Conservation (phyloP, 352 stramenopile species). For the Pythium chondricola region DNA sequence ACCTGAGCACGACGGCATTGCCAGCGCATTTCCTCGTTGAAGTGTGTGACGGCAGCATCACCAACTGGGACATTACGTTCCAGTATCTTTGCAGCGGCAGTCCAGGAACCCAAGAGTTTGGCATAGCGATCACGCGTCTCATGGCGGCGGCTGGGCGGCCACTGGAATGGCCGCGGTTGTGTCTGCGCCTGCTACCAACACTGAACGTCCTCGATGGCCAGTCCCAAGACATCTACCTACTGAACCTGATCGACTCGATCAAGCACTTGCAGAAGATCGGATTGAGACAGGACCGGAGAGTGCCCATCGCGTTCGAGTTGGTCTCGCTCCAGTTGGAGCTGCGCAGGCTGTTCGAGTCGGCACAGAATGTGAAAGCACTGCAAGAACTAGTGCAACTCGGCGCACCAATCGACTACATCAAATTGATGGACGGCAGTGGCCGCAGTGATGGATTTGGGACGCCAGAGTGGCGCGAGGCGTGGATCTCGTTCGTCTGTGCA, state of each 20-base stretch:
- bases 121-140: no score
- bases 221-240: no score
- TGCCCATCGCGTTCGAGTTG: no score
- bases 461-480: constrained; percentile 1
- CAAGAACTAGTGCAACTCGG: background rate
- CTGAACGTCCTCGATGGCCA: no score
- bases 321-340: no score
- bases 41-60: background rate
- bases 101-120: no score
- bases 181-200: no score
- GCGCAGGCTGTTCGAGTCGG: background rate
- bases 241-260: no score
- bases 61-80: background rate
- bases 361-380: background rate
- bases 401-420: background rate
- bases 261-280: no score
- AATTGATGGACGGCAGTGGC: background rate
- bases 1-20: background rate
- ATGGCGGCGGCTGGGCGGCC: no score
- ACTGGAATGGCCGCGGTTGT: no score
- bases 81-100: background rate
- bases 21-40: background rate
- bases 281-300: no score
- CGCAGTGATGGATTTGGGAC: background rate
- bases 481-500: background rate